Evolutionary conservation across 192 early-diverging fungal genomes (phyloP).

Genomic region (Coemansia sp.): DNA sequence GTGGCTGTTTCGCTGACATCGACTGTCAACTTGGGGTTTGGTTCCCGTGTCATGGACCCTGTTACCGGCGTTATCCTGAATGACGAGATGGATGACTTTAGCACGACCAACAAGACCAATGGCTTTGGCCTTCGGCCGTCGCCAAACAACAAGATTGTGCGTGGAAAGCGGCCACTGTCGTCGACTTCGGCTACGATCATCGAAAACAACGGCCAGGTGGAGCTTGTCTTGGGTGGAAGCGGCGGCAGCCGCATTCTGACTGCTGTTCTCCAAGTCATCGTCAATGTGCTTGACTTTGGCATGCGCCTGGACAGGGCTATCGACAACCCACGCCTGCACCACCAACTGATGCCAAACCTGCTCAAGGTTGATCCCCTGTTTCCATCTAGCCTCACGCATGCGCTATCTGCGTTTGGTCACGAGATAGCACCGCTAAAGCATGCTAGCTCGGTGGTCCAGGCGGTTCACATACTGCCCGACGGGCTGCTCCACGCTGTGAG

Average conservation of each 20-base stretch:
- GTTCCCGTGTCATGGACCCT: conserved; percentile 82
- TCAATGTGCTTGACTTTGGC: conserved; percentile 75
- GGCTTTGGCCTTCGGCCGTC: conserved; percentile 80
- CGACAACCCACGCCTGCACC: conserved; percentile 75
- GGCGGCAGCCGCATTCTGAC: conserved; percentile 87
- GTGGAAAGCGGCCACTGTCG: conserved; percentile 79
- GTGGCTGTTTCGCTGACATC: conserved; percentile 84
- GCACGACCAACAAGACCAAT: conserved; percentile 70
- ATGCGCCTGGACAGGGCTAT: conserved; percentile 70
- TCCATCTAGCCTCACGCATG: conserved; percentile 23
- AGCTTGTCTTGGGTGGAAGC: conserved; percentile 79
- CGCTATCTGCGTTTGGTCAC: conserved; percentile 50
- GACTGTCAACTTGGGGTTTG: conserved; percentile 90
- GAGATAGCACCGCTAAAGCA: conserved; percentile 32
- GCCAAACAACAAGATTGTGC: conserved; percentile 76
- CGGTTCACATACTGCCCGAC: conserved; percentile 49
- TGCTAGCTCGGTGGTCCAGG: conserved; percentile 59
- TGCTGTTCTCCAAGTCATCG: conserved; percentile 68
- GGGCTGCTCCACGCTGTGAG: conserved; percentile 60
- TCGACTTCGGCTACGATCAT: conserved; percentile 57
- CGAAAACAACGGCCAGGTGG: conserved; percentile 56
- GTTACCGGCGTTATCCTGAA: conserved; percentile 89
- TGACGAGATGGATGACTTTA: conserved; percentile 96
- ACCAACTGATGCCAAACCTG: conserved; percentile 85
- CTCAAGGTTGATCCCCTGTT: conserved; percentile 57